These are phyloP conservation scores for Mucor racemosus DNA, from an alignment of 371 early-diverging fungal species.

Conservation along the genomic window DNA sequence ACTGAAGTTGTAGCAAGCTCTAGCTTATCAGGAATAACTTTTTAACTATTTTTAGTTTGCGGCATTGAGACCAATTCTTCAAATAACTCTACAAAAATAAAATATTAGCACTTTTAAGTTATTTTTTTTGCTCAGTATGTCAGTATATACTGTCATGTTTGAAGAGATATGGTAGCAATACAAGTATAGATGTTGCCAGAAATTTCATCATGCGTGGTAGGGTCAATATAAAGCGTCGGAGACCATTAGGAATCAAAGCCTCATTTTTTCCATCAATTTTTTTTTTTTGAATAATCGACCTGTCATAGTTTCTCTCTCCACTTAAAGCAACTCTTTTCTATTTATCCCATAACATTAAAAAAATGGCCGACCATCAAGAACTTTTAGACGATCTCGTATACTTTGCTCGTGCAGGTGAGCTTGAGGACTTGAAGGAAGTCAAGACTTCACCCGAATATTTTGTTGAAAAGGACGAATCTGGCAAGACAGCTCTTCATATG, in stretches of 20 bases:
- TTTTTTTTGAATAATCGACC: neutral
- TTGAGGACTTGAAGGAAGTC: slow-evolving; percentile 68
- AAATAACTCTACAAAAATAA: too few relatives aligned
- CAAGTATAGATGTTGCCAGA: too few relatives aligned
- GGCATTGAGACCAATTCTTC: too few relatives aligned
- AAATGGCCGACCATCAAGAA: slow-evolving; percentile 27
- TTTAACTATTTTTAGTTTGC: too few relatives aligned
- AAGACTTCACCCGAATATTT: slow-evolving; percentile 44
- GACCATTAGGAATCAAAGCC: slow-evolving; percentile 2
- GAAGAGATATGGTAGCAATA: too few relatives aligned
- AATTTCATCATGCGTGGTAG: neutral
- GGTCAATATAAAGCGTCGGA: slow-evolving; percentile 2
- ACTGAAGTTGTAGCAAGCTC: too few relatives aligned
- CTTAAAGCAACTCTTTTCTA: neutral
- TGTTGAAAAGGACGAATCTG: slow-evolving; percentile 53
- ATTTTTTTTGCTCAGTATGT: too few relatives aligned
- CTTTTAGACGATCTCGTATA: slow-evolving; percentile 65
- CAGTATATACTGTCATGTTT: too few relatives aligned
- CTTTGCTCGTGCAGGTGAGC: slow-evolving; percentile 79
- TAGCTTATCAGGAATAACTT: too few relatives aligned
- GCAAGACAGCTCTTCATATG: slow-evolving; percentile 85
- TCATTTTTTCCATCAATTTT: slow-evolving; percentile 5
- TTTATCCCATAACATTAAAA: neutral
- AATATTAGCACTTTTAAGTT: too few relatives aligned
- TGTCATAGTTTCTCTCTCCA: neutral